Percentiles rank a stretch among this genome's conserved stretches.
Conservation (phyloP, 192 early-diverging fungal genomes). For the Coemansia sp. region DNA sequence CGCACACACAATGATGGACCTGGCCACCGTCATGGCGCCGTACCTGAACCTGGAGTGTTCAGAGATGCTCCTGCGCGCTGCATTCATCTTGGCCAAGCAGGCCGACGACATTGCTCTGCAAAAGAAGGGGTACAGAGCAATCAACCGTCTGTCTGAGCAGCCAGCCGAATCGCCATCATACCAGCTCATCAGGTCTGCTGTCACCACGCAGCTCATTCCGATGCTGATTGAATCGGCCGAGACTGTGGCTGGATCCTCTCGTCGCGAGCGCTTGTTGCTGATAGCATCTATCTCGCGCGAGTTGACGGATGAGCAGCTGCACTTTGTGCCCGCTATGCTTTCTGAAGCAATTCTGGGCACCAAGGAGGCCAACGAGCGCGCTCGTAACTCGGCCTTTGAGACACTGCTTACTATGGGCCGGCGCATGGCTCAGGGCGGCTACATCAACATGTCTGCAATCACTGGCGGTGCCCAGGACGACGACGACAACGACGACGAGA, state of each 20-base stretch:
- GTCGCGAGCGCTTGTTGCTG: slow-evolving; percentile 73
- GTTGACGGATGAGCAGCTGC: slow-evolving; percentile 63
- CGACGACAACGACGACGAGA: slow-evolving; percentile 5
- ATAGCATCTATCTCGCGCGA: slow-evolving; percentile 62
- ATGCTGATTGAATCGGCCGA: slow-evolving; percentile 73
- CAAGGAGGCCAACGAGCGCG: slow-evolving; percentile 91
- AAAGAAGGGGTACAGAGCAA: slow-evolving; percentile 93
- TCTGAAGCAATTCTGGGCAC: slow-evolving; percentile 90
- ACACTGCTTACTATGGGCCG: slow-evolving; percentile 84
- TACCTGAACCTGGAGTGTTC: slow-evolving; percentile 69
- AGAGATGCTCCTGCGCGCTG: slow-evolving; percentile 54
- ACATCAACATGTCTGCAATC: slow-evolving; percentile 34
- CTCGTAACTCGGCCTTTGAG: slow-evolving; percentile 77
- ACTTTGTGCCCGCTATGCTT: slow-evolving; percentile 82
- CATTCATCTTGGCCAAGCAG: slow-evolving; percentile 48
- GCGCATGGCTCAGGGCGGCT: slow-evolving; percentile 79
- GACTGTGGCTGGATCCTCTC: slow-evolving; percentile 64
- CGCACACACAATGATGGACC: slow-evolving; percentile 85
- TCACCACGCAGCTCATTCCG: slow-evolving; percentile 65
- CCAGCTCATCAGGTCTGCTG: slow-evolving; percentile 21
- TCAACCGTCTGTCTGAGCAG: slow-evolving; percentile 52
- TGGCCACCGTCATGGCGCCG: slow-evolving; percentile 69
- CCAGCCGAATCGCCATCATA: slow-evolving; percentile 24
- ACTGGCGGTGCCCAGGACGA: slow-evolving; percentile 19
- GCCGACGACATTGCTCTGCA: slow-evolving; percentile 74